Base-by-base conservation (phyloP, 257 asterid genomes). In the Salvia splendens region DNA sequence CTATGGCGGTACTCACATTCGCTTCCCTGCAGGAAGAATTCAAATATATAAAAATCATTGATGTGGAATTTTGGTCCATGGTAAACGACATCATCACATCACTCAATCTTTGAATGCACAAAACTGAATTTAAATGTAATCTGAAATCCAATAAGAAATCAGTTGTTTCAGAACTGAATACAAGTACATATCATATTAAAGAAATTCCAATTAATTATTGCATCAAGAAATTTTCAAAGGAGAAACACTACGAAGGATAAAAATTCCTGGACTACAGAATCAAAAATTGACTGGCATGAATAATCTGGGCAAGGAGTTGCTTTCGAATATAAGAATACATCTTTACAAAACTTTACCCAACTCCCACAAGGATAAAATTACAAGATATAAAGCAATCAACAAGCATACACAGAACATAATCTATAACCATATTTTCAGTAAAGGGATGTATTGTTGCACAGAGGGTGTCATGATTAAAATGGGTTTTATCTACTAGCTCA, bases 1-100 rank as follows among this genome's bases (percentile, higher is more conserved):
- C 98, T 91, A 65, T 91, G 98, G 16, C 96, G 95, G 73, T 83
- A 91, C 73, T 91, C 98, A 15, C 98, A 91, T 52, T 91, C 95
- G 61, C 76, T 82, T 66, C 98, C 98, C 98, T 89, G 80, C 42
- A 66, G 30, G 56, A 66, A 67, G 17, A 68, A 75, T 38, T 33
- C 28, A 45, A 64, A 68, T 41, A 42, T 3, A 64, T 65, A 24
- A 48, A 28, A 53, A 71, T 45, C 46, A 16, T 32, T 24, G 43
- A 46, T 43, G 3, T 28, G 57, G 38, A 70, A 64, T 24, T 24
- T 24, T 61, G 38, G 45, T 38, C 24, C 24, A 38, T 11, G 6
- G 48, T 28, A 47, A 24, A 43, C 33, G 63, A 6, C 68, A 58
- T 54, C 67, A 68, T 9, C 52, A 53, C 16, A 40, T 47, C 14